Percentiles rank a stretch among this genome's conserved stretches.
Evolutionary conservation across 2,329 filamentous ascomycete species (phyloP).

Genomic region (Colletotrichum australisinense): DNA sequence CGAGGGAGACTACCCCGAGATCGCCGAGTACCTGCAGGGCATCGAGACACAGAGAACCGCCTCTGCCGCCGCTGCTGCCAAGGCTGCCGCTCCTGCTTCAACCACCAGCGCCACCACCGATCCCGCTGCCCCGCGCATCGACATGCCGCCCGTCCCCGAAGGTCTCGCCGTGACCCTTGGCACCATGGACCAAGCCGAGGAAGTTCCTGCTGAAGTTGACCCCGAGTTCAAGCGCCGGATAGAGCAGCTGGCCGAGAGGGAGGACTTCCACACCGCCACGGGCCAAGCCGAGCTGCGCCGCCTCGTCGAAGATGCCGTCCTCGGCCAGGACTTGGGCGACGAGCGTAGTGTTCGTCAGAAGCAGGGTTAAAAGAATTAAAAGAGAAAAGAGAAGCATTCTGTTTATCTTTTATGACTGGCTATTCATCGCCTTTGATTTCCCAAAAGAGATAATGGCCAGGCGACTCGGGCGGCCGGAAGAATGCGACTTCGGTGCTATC

Average conservation of each 20-base stretch:
- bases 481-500: slow-evolving; percentile 63
- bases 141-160: slow-evolving; percentile 75
- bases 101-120: neutral
- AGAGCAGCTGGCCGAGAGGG: slow-evolving; percentile 85
- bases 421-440: slow-evolving; percentile 60
- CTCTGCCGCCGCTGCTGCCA: slow-evolving; percentile 42
- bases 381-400: neutral
- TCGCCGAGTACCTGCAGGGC: slow-evolving; percentile 75
- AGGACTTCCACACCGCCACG: slow-evolving; percentile 84
- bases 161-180: slow-evolving; percentile 84
- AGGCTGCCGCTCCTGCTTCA: slow-evolving; percentile 44
- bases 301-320: slow-evolving; percentile 83
- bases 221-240: slow-evolving; percentile 87
- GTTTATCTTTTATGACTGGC: neutral
- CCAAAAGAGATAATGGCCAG: slow-evolving; percentile 70
- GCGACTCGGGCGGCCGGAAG: slow-evolving; percentile 60
- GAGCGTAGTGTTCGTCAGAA: slow-evolving; percentile 74
- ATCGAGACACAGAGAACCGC: slow-evolving; percentile 45
- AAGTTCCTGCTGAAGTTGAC: slow-evolving; percentile 74
- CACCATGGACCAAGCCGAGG: slow-evolving; percentile 73
- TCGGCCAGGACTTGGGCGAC: slow-evolving; percentile 71
- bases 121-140: slow-evolving; percentile 40
- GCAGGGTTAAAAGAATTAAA: slow-evolving; percentile 60
- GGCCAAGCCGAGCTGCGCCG: slow-evolving; percentile 83
- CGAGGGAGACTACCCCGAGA: slow-evolving; percentile 81